Evolutionary conservation across 1,284 basidiomycete genomes (phyloP).

Genomic region (Porogramme epimiltina): DNA sequence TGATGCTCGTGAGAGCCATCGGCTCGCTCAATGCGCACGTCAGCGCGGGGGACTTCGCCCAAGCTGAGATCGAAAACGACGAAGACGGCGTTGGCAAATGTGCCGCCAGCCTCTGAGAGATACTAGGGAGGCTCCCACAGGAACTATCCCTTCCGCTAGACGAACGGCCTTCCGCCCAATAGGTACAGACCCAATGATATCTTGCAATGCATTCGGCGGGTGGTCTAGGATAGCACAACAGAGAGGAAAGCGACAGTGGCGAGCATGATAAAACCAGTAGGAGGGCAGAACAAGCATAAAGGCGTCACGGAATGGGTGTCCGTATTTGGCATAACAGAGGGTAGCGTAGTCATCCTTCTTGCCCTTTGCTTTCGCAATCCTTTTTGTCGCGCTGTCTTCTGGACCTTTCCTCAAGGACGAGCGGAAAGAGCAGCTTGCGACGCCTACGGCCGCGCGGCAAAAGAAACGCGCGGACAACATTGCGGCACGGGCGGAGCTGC

Average conservation of each 20-base stretch:
- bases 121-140: too few relatives aligned
- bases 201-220: slow-evolving; percentile 13
- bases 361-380: slow-evolving; percentile 6
- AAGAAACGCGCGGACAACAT: slow-evolving; percentile 92
- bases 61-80: too few relatives aligned
- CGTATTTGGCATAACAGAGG: slow-evolving; percentile 1
- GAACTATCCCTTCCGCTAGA: too few relatives aligned
- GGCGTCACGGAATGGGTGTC: background rate
- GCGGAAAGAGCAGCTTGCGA: slow-evolving; percentile 74
- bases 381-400: background rate
- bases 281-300: background rate
- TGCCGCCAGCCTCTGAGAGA: too few relatives aligned
- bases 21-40: too few relatives aligned
- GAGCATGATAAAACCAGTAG: background rate
- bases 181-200: slow-evolving; percentile 2
- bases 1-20: too few relatives aligned
- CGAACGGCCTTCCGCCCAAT: background rate
- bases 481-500: slow-evolving; percentile 75
- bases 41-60: too few relatives aligned
- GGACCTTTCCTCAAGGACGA: slow-evolving; percentile 61
- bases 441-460: slow-evolving; percentile 78
- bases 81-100: too few relatives aligned
- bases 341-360: slow-evolving; percentile 31
- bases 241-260: slow-evolving; percentile 1
- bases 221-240: slow-evolving; percentile 9